phyloP scores from a whole-genome alignment of 2,329 filamentous ascomycete species.

The Exophiala dermatitidis region DNA sequence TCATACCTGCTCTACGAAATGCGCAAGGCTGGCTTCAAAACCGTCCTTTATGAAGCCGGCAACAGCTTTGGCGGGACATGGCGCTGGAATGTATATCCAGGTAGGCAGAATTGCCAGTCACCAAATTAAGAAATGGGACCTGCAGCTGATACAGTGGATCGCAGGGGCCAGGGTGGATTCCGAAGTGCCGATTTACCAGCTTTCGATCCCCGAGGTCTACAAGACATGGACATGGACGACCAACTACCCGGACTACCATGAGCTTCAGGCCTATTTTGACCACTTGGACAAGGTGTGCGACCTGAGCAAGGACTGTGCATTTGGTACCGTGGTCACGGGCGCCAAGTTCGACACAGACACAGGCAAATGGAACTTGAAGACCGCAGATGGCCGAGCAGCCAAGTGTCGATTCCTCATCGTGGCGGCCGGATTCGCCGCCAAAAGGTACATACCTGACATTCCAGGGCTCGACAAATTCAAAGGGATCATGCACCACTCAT shows the following conservation, averaged over 20 bases:
- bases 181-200: slow-evolving; percentile 43
- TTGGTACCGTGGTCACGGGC: slow-evolving; percentile 38
- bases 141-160: not conserved
- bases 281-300: slow-evolving; percentile 41
- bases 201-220: slow-evolving; percentile 43
- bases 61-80: slow-evolving; percentile 37
- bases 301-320: slow-evolving; percentile 41
- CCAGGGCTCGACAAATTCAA: slow-evolving; percentile 53
- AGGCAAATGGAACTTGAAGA: slow-evolving; percentile 40
- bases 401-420: slow-evolving; percentile 41
- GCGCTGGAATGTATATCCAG: slow-evolving; percentile 35
- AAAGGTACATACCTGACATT: slow-evolving; percentile 54
- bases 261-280: slow-evolving; percentile 43
- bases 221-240: slow-evolving; percentile 32
- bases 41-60: slow-evolving; percentile 49
- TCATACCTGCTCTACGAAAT: slow-evolving; percentile 48
- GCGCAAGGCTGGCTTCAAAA: slow-evolving; percentile 45
- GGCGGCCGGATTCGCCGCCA: slow-evolving; percentile 48
- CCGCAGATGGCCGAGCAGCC: slow-evolving; percentile 36
- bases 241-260: slow-evolving; percentile 32
- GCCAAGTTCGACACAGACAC: slow-evolving; percentile 36
- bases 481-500: slow-evolving; percentile 53
- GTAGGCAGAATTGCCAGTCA: slow-evolving; percentile 12
- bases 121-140: not conserved
- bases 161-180: slow-evolving; percentile 43